Evolutionary conservation across 83 land plant genomes (phyloP).

Genomic region (Diphasiastrum complanatum): DNA sequence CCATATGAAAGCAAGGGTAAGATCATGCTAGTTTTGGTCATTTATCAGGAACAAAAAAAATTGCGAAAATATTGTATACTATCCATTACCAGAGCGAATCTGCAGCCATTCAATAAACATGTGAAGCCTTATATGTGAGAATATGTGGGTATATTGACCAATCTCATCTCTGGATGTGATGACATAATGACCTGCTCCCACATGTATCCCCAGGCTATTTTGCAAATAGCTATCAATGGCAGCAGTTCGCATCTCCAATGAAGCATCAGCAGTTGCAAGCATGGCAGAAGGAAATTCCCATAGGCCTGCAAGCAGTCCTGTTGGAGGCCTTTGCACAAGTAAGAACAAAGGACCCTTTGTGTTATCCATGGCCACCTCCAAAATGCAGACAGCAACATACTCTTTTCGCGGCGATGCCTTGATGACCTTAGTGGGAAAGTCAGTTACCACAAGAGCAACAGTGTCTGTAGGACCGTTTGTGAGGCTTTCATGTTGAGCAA

Average conservation of each 20-base stretch:
- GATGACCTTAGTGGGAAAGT: conserved; percentile 64
- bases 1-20: conserved; percentile 21
- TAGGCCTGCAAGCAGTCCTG: conserved; percentile 91
- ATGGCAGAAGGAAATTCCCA: conserved; percentile 92
- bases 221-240: conserved; percentile 53
- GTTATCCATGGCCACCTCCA: conserved; percentile 34
- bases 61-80: background rate
- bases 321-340: conserved; percentile 70
- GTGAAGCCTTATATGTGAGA: conserved; percentile 78
- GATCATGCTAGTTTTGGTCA: background rate
- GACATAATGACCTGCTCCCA: conserved; percentile 21
- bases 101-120: conserved; percentile 70
- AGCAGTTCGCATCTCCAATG: conserved; percentile 29
- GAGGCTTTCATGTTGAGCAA: conserved; percentile 15
- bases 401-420: conserved; percentile 61
- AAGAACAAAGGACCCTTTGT: conserved; percentile 23
- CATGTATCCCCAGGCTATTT: conserved; percentile 34
- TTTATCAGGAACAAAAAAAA: background rate
- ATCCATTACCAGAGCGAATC: conserved; percentile 26
- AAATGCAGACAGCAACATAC: conserved; percentile 73
- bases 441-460: no score
- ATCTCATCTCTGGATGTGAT: conserved; percentile 49
- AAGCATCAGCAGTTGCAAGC: conserved; percentile 32
- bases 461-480: no score
- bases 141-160: conserved; percentile 70